Evolutionary conservation across 2,329 filamentous ascomycete genomes (phyloP), one percentile per base, ranked within the genome.

Genomic region (Ilyonectria destructans): DNA sequence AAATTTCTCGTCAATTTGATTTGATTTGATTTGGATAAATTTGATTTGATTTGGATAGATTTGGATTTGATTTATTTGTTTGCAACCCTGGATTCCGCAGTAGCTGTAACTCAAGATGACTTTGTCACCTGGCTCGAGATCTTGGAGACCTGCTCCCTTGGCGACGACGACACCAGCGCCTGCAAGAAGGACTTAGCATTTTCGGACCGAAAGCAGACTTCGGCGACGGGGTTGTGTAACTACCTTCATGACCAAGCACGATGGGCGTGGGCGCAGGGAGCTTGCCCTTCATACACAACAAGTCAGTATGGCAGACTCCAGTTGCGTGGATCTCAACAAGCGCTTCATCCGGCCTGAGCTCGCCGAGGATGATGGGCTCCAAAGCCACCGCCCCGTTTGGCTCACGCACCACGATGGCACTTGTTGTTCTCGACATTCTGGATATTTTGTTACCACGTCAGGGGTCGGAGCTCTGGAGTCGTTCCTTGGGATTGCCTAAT

Each of bases 211-310:
- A 40, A 4, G 35, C 35, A 40, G 35, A 17, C 35, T 2, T 40
- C 35, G 35, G 35, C 35, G 35, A 13, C 35, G n/a, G 49, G 17
- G 31, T 33, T 52, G 49, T 52, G 29, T 37, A 12, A 35, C 89
- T 74, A 89, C 69, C 70, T 71, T 72, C 70, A 8, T 72, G 70
- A 0, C 70, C 70, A 5, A 72, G 67, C 1, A 72, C 67, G 35
- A 40, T 40, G 35, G 0, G 60, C 63, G 6, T 62, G 56, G 51
- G 48, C 0, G 26, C 33, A 10, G 62, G 60, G 0, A 72, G 13
- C 23, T 62, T 70, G 1, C 69, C 70, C 4, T 37, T 61, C 21
- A 58, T 58, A 92, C 77, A 93, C 90, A 78, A 81, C 81, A 71
- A 23, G 3, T 72, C 70, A 2, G 69, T 71, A 35, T 72, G 70